Base-by-base conservation (phyloP, 2,329 filamentous ascomycete species). In the Colletotrichum sp. region DNA sequence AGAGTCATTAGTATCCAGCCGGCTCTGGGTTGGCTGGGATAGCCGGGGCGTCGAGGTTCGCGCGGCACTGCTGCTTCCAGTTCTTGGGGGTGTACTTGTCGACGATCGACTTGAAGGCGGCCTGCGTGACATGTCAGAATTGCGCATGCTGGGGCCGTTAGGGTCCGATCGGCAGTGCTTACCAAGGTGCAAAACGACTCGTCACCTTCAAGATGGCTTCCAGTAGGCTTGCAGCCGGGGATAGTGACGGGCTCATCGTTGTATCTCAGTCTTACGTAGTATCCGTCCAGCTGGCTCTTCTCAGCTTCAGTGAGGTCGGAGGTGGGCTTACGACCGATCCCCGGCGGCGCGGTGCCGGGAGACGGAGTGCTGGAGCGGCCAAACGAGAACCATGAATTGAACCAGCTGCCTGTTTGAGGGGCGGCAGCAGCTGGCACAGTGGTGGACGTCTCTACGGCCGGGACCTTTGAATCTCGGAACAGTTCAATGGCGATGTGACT, bases 401-500 rank as follows among this genome's bases (percentile, higher is more conserved):
- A 81, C 83, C 83, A 86, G 66, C 82, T 74, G 8, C 78, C 76
- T 18, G 76, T 77, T 70, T 80, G 80, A 3, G 67, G 52, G 34
- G 56, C 18, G 8, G 79, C 32, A 22, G 78, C 55, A 27, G 39
- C 58, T 8, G 52, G 71, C 15, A 34, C 9, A 62, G 34, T 79
- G 77, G 52, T 81, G 79, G 73, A 78, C 72, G 32, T 77, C 25
- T 75, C 75, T 43, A 64, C 36, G 9, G 70, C 15, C 52, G 80
- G 64, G 12, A 48, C 70, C 60, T 83, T 80, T 55, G 85, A 82
- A 78, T 91, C 89, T 55, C 90, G 92, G 87, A 98, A 98, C 77
- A 98, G 89, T 85, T 99, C 97, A 70, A 99, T 88, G 36, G 97
- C 96, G 78, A 99, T 90, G 80, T 97, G 96, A 79, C 94, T 96